Base-by-base conservation (phyloP, 2,329 filamentous ascomycete genomes). In the Byssothecium circinans region DNA sequence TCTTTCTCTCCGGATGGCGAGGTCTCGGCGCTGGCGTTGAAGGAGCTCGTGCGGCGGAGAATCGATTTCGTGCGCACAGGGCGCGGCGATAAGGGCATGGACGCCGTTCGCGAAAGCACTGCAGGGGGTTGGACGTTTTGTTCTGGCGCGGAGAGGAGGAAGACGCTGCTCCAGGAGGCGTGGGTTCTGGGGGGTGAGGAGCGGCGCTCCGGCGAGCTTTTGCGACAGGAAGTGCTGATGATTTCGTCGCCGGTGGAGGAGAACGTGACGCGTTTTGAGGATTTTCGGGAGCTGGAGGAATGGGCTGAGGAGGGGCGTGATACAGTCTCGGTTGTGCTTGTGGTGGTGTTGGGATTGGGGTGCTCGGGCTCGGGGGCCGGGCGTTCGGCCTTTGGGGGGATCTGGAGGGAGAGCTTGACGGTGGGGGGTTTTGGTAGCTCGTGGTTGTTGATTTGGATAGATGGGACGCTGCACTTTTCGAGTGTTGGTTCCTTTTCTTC, bases 101-200 rank as follows among this genome's bases (percentile, higher is more conserved):
- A 33, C 2, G 29, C 20, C 8, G 20, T 22, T 8, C 36, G 36
- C 4, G 36, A 39, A 15, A 39, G 36, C 12, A 38, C 4, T 2
- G n/a, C n/a, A n/a, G 27, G 19, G 5, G 40, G 40, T 10, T 32
- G 17, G 19, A 7, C 14, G 19, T 12, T n/a, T 19, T 15, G 33
- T 18, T 30, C 29, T n/a, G 18, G 40, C 17, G 27, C 19, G 20
- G 34, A 4, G 23, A 45, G 33, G 15, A 45, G 34, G 23, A 45
- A 38, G 4, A 45, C 34, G 23, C 22, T 38, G 23, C 42, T 45
- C 42, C 42, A 45, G 5, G 42, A 45, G 18, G 33, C 4, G 8
- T 32, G 42, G 22, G 10, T 10, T 17, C 34, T 18, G 15, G 36
- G 42, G 6, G 25, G 23, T 22, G 34, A 45, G 5, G 22, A 8